Evolutionary conservation across 768 basidiomycete species (phyloP), one percentile per base, ranked within the genome.

Genomic region (Leccinum uliginosum): DNA sequence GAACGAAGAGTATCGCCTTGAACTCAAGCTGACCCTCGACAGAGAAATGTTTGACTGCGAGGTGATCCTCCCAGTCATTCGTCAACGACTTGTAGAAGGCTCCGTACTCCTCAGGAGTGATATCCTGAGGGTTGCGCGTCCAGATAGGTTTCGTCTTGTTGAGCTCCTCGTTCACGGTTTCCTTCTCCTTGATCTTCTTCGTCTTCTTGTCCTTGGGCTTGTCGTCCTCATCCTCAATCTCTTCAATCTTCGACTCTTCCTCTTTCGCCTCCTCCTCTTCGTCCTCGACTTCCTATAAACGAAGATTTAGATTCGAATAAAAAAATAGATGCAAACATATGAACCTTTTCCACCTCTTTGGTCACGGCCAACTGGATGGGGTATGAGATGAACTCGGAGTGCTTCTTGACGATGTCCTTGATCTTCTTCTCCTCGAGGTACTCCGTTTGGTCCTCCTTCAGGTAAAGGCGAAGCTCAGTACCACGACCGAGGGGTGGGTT

Each of bases 131-230:
- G 76, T 98, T 98, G 71, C 97, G 91, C 59, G 96, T 99, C 96
- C 96, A 99, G 75, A 99, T 90, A 59, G 96, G 97, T 80, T 99
- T 99, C 61, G 94, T 98, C 86, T 98, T 98, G 89, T 98, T 98
- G 67, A 99, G 88, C 79, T 98, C 97, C 80, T 98, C 94, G 74
- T 95, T 92, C 67, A 89, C 84, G 58, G 83, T 83, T 65, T 86
- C 85, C 68, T 77, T 80, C 77, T 93, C 91, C 83, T 93, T 95
- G 80, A 95, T 76, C 80, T 86, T 96, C 83, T 95, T 94, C 58
- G 81, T 91, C 81, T 93, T 91, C 82, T 94, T 93, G 67, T 89
- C 87, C 78, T 93, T 91, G 70, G 85, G 81, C 73, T 88, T 86
- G 63, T 89, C 84, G 26, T 87, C 87, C 45, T 94, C 85, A 64